Evolutionary conservation across 1,284 basidiomycete species (phyloP), one percentile per base, ranked within the genome.

Genomic region (Ustilago esculenta): DNA sequence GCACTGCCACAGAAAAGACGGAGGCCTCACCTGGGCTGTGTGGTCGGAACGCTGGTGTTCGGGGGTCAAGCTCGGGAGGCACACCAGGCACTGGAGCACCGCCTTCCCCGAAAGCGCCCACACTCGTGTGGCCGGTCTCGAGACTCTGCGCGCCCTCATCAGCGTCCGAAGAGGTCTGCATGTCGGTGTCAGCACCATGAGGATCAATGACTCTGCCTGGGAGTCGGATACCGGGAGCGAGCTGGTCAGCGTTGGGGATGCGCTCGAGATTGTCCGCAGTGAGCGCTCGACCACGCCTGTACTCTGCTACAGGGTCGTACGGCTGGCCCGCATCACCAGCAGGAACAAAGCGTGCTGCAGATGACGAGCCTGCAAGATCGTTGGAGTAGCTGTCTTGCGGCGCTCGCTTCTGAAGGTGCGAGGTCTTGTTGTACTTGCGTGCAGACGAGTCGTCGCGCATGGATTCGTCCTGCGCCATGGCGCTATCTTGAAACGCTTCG

Each of bases 241-340:
- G 68, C 45, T 81, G 73, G 39, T 81, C 79, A 9, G 76, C 79
- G 10, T 78, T 63, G n/a, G 79, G 79, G 40, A 81, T 78, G 17
- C 70, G 66, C 39, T 67, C 72, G n/a, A 81, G 59, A 32, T 81
- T 81, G 48, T 75, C 68, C 1, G 76, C 77, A 5, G 79, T 81
- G n/a, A 81, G 59, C 4, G 66, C 68, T 30, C 68, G 60, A 11
- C 55, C 71, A 14, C 66, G 68, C 14, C 63, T 46, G 35, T 66
- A 66, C 25, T 71, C 68, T 27, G 68, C 56, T n/a, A 58, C 57
- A 5, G 68, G 50, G 17, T 71, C 66, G 32, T 69, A 69, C 1
- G 65, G 57, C 23, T 55, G 49, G 5, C 42, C 46, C 10, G 50
- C 18, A 25, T 67, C 64, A 24, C 14, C 21, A 5, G 40, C 32